A percentile compares a stretch with the other conserved stretches of the same genome.
These are phyloP conservation scores for Aphanocladium album DNA, from an alignment of 2,329 filamentous ascomycete genomes.

Conservation along the genomic window DNA sequence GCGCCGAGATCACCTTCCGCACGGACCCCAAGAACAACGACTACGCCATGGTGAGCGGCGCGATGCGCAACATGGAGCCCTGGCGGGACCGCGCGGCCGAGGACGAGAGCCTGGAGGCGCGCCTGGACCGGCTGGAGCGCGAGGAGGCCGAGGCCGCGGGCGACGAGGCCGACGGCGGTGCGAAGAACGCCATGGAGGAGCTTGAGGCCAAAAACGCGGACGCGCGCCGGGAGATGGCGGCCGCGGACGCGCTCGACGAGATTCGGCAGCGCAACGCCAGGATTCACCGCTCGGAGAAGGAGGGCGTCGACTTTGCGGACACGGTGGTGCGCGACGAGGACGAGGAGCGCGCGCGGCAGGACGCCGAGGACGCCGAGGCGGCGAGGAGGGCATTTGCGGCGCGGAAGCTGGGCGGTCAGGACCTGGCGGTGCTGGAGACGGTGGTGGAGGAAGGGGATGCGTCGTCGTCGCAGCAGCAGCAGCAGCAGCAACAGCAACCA, in stretches of 20 bases:
- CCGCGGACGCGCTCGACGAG: constrained; percentile 92
- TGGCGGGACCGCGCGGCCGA: constrained; percentile 65
- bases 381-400: constrained; percentile 72
- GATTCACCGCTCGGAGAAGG: constrained; percentile 69
- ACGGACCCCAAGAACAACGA: constrained; percentile 96
- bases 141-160: constrained; percentile 63
- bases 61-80: constrained; percentile 87
- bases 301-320: constrained; percentile 57
- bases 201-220: constrained; percentile 90
- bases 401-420: constrained; percentile 46
- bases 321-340: constrained; percentile 51
- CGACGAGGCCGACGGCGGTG: constrained; percentile 55
- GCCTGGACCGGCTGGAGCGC: constrained; percentile 74
- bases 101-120: constrained; percentile 80
- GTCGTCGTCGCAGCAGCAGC: constrained; percentile 18
- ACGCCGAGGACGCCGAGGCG: constrained; percentile 77
- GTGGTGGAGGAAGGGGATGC: constrained; percentile 44
- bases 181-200: constrained; percentile 91
- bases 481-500: constrained; percentile 22
- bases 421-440: constrained; percentile 39
- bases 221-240: constrained; percentile 91
- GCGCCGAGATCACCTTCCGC: constrained; percentile 82
- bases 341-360: constrained; percentile 58
- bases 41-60: constrained; percentile 74
- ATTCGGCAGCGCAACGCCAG: constrained; percentile 88